Base-by-base conservation (phyloP, 495 filamentous ascomycete genomes). In the Penicillium parvum region DNA sequence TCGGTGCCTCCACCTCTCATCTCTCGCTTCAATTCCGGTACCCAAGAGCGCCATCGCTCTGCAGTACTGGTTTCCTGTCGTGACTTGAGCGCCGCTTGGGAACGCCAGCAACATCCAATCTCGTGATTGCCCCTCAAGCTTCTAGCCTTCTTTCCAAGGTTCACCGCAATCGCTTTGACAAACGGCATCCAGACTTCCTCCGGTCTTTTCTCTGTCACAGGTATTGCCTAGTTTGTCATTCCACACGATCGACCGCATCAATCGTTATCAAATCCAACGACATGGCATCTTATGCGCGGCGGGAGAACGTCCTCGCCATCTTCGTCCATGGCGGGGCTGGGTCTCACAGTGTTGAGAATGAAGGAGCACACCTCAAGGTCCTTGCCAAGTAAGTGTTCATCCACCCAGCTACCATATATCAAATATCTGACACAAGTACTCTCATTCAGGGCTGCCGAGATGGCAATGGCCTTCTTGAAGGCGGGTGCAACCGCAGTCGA, bases 251-350 rank as follows among this genome's bases (percentile, higher is more conserved):
- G 14, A 7, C 6, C 7, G 7, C 3, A 18, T 33, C 29, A 42
- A 33, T n/a, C 11, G 15, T 17, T 12, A 17, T 16, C 10, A 37
- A 21, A 10, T 8, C 29, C 7, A 17, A 22, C 30, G 59, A 19
- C 1, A 72, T 71, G 65, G 52, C 34, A 18, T n/a, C n/a, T n/a
- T n/a, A n/a, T n/a, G n/a, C n/a, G n/a, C n/a, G n/a, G n/a, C 57
- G 49, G 32, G 58, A 50, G 30, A 62, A 71, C 12, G 71, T 78
- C 38, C 45, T 77, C 7, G 85, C 85, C n/a, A 86, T 97, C 23
- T 96, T 95, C 57, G 81, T 97, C 43, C 92, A 98, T 70, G 92
- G 90, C 15, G 92, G 92, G 9, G 92, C 92, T 12, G 92, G 92
- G n/a, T 96, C 84, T 55, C 92, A 98, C 61, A 95, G 87, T 52